Conservation (phyloP, 2,329 filamentous ascomycete species). For the Beauveria pseudobassiana region DNA sequence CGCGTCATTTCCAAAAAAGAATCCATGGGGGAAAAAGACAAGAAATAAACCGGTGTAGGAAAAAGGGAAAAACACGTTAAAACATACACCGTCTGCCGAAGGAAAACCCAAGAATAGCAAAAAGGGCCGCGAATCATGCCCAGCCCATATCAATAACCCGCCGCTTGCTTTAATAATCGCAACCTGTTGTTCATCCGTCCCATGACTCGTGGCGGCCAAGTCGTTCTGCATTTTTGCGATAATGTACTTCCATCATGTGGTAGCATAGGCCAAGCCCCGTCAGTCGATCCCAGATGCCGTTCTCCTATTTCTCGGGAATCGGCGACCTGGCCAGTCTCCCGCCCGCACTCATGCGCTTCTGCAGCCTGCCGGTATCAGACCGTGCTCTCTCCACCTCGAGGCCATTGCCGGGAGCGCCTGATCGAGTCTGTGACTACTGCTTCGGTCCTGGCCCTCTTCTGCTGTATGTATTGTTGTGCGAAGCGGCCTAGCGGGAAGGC, state of each 20-base stretch:
- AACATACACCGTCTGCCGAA: not conserved
- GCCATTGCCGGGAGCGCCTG: constrained; percentile 45
- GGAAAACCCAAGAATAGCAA: not conserved
- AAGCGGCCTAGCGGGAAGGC: constrained; percentile 76
- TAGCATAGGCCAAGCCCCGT: constrained; percentile 30
- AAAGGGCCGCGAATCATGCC: not conserved
- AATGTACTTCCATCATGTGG: constrained; percentile 24
- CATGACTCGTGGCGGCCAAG: constrained; percentile 4
- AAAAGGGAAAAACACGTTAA: not conserved
- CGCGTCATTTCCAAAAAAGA: not conserved
- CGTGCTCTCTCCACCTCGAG: constrained; percentile 42
- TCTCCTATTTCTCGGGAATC: constrained; percentile 54
- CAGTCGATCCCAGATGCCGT: constrained; percentile 32
- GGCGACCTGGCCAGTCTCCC: constrained; percentile 61
- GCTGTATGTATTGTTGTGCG: constrained; percentile 77
- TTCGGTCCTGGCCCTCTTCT: constrained; percentile 51
- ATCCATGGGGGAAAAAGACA: not conserved
- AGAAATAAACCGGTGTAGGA: not conserved
- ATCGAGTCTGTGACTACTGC: constrained; percentile 49
- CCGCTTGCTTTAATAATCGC: not conserved
- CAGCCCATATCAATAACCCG: not conserved
- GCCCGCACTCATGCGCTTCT: constrained; percentile 73
- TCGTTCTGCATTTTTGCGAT: constrained; percentile 17
- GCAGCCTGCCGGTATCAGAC: constrained; percentile 55
- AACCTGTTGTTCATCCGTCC: constrained; percentile 5